These are phyloP conservation scores for Tripterygium wilfordii DNA, from an alignment of 177 flowering plant species.

Conservation along the genomic window DNA sequence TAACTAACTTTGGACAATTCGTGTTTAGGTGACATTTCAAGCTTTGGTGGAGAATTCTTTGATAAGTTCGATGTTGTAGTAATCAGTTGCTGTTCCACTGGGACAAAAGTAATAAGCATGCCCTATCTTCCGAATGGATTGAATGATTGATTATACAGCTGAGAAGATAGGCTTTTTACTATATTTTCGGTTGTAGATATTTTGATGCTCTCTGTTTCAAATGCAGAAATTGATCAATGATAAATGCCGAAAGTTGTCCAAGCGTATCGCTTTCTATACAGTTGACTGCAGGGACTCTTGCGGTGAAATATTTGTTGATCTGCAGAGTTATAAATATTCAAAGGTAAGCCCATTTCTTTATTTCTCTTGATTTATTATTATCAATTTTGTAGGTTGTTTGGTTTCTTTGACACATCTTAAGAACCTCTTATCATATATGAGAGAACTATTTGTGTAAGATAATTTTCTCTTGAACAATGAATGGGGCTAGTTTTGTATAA, in stretches of 20 bases:
- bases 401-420: background rate
- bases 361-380: background rate
- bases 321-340: conserved; percentile 60
- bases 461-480: too few species aligned
- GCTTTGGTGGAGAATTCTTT: conserved; percentile 66
- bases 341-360: conserved; percentile 38
- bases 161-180: too few species aligned
- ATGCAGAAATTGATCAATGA: conserved; percentile 72
- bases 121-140: background rate
- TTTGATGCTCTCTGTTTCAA: conserved; percentile 2
- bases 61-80: conserved; percentile 75
- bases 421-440: background rate
- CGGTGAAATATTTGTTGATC: conserved; percentile 95
- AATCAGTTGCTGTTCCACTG: conserved; percentile 59
- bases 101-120: conserved; percentile 43
- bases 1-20: too few species aligned
- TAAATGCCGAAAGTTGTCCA: conserved; percentile 66
- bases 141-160: background rate
- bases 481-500: too few species aligned
- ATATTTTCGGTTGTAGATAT: background rate
- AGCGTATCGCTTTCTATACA: conserved; percentile 72
- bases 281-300: conserved; percentile 87
- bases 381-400: background rate
- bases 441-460: background rate
- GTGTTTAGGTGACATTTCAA: conserved; percentile 64